Conservation (phyloP, 129 eudicot species). For the Centaurea solstitialis region DNA sequence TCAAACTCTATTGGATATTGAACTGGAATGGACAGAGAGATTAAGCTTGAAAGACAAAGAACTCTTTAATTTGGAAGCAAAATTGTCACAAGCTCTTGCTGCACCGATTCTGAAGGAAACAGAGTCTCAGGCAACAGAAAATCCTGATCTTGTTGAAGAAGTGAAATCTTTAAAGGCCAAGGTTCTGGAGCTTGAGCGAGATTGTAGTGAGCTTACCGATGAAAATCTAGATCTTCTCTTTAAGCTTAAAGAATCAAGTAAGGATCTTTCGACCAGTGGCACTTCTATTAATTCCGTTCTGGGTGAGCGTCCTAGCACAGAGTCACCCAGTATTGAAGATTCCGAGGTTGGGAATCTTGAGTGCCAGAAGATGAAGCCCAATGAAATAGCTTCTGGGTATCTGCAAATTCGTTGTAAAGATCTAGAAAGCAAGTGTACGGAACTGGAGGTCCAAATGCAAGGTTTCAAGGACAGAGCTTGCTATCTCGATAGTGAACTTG, state of each 20-base stretch:
- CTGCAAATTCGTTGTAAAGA: conserved; percentile 34
- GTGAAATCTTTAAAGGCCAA: conserved; percentile 41
- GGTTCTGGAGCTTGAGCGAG: conserved; percentile 56
- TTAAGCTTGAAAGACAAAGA: conserved; percentile 47
- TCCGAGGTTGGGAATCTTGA: conserved; percentile 19
- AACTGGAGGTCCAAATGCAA: conserved; percentile 45
- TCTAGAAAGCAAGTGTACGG: conserved; percentile 39
- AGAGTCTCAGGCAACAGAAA: conserved; percentile 29
- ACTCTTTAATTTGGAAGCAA: conserved; percentile 44
- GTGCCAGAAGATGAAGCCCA: conserved; percentile 25
- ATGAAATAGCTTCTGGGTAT: conserved; percentile 17
- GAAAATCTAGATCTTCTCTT: conserved; percentile 59
- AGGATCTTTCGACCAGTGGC: conserved; percentile 27
- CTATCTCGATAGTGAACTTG: conserved; percentile 42
- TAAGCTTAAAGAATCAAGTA: conserved; percentile 49
- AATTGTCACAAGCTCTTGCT: conserved; percentile 40
- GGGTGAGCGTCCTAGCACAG: conserved; percentile 19
- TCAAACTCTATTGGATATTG: conserved; percentile 41
- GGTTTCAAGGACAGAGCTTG: conserved; percentile 23
- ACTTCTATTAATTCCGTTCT: conserved; percentile 27
- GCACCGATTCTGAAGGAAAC: conserved; percentile 27
- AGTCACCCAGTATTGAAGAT: conserved; percentile 18
- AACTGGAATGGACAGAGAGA: conserved; percentile 38
- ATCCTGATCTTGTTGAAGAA: conserved; percentile 35
- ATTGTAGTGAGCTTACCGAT: conserved; percentile 66